phyloP scores from a whole-genome alignment of 768 basidiomycete species.

The Cubamyces lactineus region DNA sequence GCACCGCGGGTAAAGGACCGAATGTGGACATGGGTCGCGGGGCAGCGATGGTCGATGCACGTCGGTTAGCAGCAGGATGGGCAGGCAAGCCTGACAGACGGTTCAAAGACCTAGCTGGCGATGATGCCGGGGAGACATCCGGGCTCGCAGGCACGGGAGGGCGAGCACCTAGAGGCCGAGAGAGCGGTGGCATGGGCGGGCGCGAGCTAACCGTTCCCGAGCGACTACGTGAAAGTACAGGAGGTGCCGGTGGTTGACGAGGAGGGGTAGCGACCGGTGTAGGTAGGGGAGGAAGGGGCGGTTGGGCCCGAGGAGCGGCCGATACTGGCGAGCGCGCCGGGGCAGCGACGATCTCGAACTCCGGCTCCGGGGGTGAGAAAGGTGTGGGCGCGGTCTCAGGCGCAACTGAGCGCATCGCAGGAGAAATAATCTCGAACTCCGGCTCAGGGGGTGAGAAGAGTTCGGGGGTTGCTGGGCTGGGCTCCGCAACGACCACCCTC shows the following conservation, averaged over 20 bases:
- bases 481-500: background rate
- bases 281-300: background rate
- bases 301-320: background rate
- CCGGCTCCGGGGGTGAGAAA: conserved; percentile 14
- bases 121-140: background rate
- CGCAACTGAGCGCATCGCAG: conserved; percentile 2
- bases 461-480: conserved; percentile 7
- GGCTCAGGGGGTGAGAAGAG: conserved; percentile 14
- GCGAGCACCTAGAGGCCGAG: conserved; percentile 2
- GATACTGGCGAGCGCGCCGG: conserved; percentile 1
- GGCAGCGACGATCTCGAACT: conserved; percentile 20
- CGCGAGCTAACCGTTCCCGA: conserved; percentile 23
- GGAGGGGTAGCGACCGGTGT: background rate
- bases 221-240: conserved; percentile 13
- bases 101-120: conserved; percentile 11
- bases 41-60: conserved; percentile 12
- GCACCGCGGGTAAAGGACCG: conserved; percentile 25
- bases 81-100: conserved; percentile 28
- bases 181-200: conserved; percentile 1
- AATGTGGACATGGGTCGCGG: conserved; percentile 25
- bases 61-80: conserved; percentile 27
- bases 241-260: background rate
- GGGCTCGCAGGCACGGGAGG: background rate
- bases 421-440: conserved; percentile 11
- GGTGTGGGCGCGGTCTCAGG: background rate